Evolutionary conservation across 2,329 filamentous ascomycete genomes (phyloP), one percentile per base, ranked within the genome.

Genomic region (Ophiostoma piceae): DNA sequence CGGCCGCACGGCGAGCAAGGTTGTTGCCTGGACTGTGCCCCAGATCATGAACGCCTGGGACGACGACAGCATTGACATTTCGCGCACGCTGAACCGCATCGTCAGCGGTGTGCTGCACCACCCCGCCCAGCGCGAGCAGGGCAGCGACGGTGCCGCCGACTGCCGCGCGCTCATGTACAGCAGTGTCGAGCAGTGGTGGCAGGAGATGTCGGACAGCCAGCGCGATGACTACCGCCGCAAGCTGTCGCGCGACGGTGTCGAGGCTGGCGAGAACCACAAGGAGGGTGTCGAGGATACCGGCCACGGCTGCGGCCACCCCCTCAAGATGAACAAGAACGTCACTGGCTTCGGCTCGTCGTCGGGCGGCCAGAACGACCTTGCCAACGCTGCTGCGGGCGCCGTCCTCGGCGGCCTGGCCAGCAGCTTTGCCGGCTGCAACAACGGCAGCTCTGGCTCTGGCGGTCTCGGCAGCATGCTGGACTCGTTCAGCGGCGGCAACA

Each of bases 21-120:
- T 94, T 66, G 82, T 97, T 62, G 87, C 86, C 70, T 97, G 93
- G 92, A 90, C 90, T 29, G 92, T 97, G 16, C 94, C 94, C 9
- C 92, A 96, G 78, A 82, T 97, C 72, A 95, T 97, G 82, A 82
- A 91, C 47, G 91, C 90, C 75, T 96, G 94, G 88, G 94, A 97
- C 75, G 85, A 97, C 74, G 88, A 94, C 57, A 77, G 80, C 70
- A 82, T 84, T 70, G 91, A 96, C 75, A 81, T 92, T 57, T 84
- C 91, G 72, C 84, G 87, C 70, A 88, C 89, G 2, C 83, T 95
- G 74, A 86, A 89, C 76, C 88, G 90, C 72, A 94, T 97, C 78
- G 88, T 96, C 76, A 80, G 87, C 67, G 93, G 92, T 71, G 89
- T 97, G 47, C 87, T 97, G 78, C 92, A 97, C 76, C 94, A 97